Percentiles rank a stretch among this genome's conserved stretches.
These are phyloP conservation scores for Niveomyces coronatus DNA, from an alignment of 2,329 filamentous ascomycete species.

Conservation along the genomic window DNA sequence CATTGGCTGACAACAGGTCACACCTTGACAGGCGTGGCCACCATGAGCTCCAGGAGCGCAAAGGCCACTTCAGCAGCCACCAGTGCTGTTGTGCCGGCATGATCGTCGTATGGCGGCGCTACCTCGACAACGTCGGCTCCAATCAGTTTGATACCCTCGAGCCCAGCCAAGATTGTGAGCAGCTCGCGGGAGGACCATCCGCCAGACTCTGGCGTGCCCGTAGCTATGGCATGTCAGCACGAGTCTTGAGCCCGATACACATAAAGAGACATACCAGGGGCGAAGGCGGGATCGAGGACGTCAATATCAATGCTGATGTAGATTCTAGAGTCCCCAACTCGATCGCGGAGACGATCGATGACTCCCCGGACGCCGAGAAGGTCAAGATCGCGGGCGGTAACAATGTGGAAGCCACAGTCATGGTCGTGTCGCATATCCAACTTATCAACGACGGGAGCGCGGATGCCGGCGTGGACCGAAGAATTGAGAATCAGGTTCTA, in stretches of 20 bases:
- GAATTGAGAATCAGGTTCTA: conserved; percentile 52
- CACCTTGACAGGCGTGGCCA: conserved; percentile 12
- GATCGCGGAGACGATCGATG: conserved; percentile 53
- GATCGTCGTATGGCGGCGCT: conserved; percentile 68
- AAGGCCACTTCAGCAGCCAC: conserved; percentile 73
- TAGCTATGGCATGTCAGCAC: conserved; percentile 37
- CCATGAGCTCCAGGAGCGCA: conserved; percentile 49
- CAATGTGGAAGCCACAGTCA: conserved; percentile 15
- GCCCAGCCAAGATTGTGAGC: conserved; percentile 64
- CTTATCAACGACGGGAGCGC: conserved; percentile 53
- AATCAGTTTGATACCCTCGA: conserved; percentile 70
- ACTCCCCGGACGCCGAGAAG: conserved; percentile 60
- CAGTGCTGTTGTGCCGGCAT: conserved; percentile 65
- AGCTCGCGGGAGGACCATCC: conserved; percentile 80
- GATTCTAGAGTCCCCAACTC: conserved; percentile 61
- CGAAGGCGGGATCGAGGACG: conserved; percentile 54
- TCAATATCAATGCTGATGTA: conserved; percentile 72
- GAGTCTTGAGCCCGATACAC: no score
- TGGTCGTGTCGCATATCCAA: conserved; percentile 15
- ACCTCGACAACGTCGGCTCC: conserved; percentile 83
- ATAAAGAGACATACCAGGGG: conserved; percentile 10
- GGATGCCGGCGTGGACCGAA: conserved; percentile 68
- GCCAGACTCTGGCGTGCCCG: conserved; percentile 74
- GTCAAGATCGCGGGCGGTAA: conserved; percentile 51
- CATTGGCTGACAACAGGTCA: no score